Base-by-base conservation (phyloP, 768 basidiomycete species). In the Podaxis sp. region DNA sequence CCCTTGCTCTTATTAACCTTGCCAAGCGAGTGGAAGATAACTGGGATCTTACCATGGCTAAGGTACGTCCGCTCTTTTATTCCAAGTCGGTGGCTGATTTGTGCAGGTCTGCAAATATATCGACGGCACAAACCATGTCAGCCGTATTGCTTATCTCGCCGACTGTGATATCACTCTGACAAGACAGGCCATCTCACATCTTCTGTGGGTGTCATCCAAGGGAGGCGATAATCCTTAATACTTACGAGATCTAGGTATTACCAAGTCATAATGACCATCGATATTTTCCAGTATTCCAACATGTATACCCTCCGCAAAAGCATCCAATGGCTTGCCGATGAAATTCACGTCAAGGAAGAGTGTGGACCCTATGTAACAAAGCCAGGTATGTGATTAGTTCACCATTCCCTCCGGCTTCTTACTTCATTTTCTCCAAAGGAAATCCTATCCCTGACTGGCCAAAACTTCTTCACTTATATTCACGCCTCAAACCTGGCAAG, bases 231-330 rank as follows among this genome's bases (percentile, higher is more conserved):
- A 53, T 38, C 33, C 41, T 25, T 51, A 11, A 17, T 13, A 7
- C 47, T 63, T 27, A 47, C 51, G 36, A 59, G 2, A 61, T 17
- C 6, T 50, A 96, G 94, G 49, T 97, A 94, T 70, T 98, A 98
- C 72, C 94, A 97, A 76, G 94, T 96, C 46, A 87, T 97, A 66
- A 94, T 98, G 91, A 91, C 88, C 65, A 87, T 96, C 59, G 97
- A 99, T 76, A 93, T 98, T 49, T 99, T 99, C 73, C 96, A 97
- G 73, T 96, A 90, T 73, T 94, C 94, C 15, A 98, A 98, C 73
- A 94, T 96, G 88, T 99, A 99, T 71, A 94, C 94, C 0, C 80
- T 95, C 27, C 85, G 90, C 56, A 92, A 90, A 67, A 89, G 87
- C 64, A 86, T 97, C 24, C 88, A 94, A 67, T 93, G 90, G 84